Conservation (phyloP, 2,329 filamentous ascomycete species). For the Bimuria novae-zelandiae region DNA sequence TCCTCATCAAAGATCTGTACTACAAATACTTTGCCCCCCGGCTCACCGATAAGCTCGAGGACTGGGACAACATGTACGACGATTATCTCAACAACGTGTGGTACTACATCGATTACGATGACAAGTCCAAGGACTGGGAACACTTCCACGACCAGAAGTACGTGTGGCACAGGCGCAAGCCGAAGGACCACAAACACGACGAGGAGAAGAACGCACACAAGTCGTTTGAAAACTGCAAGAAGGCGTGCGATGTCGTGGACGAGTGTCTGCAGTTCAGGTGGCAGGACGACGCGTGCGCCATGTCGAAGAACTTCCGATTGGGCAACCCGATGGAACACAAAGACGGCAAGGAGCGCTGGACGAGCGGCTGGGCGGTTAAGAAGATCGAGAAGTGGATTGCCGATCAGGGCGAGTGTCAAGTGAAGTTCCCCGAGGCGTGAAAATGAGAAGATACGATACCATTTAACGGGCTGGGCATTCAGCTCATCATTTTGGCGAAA, state of each 20-base stretch:
- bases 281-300: constrained; percentile 8
- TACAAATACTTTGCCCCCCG: constrained; percentile 6
- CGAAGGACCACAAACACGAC: not conserved
- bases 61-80: constrained; percentile 11
- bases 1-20: constrained; percentile 12
- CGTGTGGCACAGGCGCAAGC: constrained; percentile 4
- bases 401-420: constrained; percentile 7
- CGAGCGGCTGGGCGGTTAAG: constrained; percentile 67
- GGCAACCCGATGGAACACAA: constrained; percentile 6
- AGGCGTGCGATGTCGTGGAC: constrained; percentile 5
- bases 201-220: constrained; percentile 5
- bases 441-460: not conserved
- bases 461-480: too few relatives aligned
- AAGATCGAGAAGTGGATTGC: constrained; percentile 66
- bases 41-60: constrained; percentile 3
- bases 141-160: constrained; percentile 5
- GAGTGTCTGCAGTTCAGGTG: constrained; percentile 7
- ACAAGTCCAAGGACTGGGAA: constrained; percentile 2
- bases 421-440: not conserved
- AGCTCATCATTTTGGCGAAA: too few relatives aligned
- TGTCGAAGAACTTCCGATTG: constrained; percentile 6
- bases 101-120: constrained; percentile 8
- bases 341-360: constrained; percentile 4
- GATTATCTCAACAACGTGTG: constrained; percentile 6
- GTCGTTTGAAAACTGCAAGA: constrained; percentile 2